Percentiles rank a stretch among this genome's conserved stretches.
phyloP scores from a whole-genome alignment of 306 rosid genomes.

The Alnus rubra region DNA sequence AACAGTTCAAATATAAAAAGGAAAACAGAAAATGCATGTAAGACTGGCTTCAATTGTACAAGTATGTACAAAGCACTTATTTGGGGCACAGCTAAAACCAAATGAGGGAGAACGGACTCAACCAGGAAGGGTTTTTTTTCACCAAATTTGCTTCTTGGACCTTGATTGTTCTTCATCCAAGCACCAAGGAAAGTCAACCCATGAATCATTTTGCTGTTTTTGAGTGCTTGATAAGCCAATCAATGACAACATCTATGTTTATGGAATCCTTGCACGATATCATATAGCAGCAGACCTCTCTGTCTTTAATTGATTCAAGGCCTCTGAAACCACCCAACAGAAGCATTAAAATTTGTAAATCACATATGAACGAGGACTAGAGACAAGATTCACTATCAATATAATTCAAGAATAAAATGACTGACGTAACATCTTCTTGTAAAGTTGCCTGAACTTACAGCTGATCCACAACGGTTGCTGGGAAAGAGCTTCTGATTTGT shows the following conservation, averaged over 20 bases:
- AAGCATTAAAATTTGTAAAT: slow-evolving; percentile 15
- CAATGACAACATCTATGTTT: slow-evolving; percentile 88
- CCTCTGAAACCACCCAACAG: slow-evolving; percentile 56
- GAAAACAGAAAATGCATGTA: neutral
- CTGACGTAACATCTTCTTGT: slow-evolving; percentile 5
- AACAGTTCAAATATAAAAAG: neutral
- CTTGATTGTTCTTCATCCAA: slow-evolving; percentile 8
- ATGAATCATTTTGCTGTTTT: slow-evolving; percentile 58
- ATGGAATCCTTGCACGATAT: slow-evolving; percentile 95
- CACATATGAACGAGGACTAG: slow-evolving; percentile 2
- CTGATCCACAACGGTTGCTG: slow-evolving; percentile 86
- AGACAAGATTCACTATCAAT: slow-evolving; percentile 8
- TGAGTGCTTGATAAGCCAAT: slow-evolving; percentile 97
- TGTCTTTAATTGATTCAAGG: slow-evolving; percentile 70
- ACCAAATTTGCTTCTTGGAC: slow-evolving; percentile 18
- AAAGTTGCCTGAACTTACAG: slow-evolving; percentile 56
- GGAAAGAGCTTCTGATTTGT: slow-evolving; percentile 93
- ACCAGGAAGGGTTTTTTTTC: slow-evolving; percentile 15
- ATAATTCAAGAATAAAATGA: neutral
- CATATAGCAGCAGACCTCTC: slow-evolving; percentile 95
- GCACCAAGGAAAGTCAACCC: slow-evolving; percentile 14
- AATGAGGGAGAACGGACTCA: neutral
- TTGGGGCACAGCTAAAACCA: neutral
- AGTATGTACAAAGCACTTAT: slow-evolving; percentile 8
- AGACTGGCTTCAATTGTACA: slow-evolving; percentile 1